Conservation (phyloP, 2,329 filamentous ascomycete species). For the Aspergillus chevalieri region DNA sequence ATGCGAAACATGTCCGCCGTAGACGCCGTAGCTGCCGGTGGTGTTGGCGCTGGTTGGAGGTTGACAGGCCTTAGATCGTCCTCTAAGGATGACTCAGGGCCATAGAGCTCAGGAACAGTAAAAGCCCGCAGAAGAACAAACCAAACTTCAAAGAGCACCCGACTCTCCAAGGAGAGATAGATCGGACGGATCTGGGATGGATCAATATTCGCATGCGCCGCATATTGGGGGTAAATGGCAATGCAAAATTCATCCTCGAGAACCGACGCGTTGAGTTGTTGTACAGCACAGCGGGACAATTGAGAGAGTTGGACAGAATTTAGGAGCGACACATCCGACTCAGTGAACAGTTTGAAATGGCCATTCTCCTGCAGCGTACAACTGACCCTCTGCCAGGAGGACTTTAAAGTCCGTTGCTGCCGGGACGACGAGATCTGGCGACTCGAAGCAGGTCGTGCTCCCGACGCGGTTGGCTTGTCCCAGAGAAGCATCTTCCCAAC, state of each 20-base stretch:
- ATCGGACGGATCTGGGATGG: slow-evolving; percentile 78
- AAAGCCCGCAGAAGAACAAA: slow-evolving; percentile 87
- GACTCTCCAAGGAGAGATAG: slow-evolving; percentile 78
- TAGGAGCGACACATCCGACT: slow-evolving; percentile 73
- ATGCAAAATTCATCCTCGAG: slow-evolving; percentile 91
- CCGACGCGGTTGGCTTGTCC: slow-evolving; percentile 63
- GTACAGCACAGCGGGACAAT: slow-evolving; percentile 81
- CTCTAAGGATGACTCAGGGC: slow-evolving; percentile 42
- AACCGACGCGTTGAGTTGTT: slow-evolving; percentile 83
- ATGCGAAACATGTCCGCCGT: slow-evolving; percentile 60
- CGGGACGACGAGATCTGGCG: slow-evolving; percentile 49
- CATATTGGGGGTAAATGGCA: slow-evolving; percentile 91
- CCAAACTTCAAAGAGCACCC: slow-evolving; percentile 95
- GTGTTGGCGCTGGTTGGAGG: slow-evolving; percentile 12
- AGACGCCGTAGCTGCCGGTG: slow-evolving; percentile 21
- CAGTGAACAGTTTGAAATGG: slow-evolving; percentile 82
- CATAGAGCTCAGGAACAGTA: slow-evolving; percentile 85
- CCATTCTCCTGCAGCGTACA: slow-evolving; percentile 94
- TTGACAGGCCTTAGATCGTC: slow-evolving; percentile 40
- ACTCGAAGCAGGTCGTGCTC: slow-evolving; percentile 27
- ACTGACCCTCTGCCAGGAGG: slow-evolving; percentile 81
- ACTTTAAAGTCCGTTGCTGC: slow-evolving; percentile 51
- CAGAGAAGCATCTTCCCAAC: slow-evolving; percentile 85
- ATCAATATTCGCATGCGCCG: slow-evolving; percentile 59
- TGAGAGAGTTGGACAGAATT: slow-evolving; percentile 82